Evolutionary conservation across 345 rosid genomes (phyloP).

Genomic region (Laguncularia racemosa): DNA sequence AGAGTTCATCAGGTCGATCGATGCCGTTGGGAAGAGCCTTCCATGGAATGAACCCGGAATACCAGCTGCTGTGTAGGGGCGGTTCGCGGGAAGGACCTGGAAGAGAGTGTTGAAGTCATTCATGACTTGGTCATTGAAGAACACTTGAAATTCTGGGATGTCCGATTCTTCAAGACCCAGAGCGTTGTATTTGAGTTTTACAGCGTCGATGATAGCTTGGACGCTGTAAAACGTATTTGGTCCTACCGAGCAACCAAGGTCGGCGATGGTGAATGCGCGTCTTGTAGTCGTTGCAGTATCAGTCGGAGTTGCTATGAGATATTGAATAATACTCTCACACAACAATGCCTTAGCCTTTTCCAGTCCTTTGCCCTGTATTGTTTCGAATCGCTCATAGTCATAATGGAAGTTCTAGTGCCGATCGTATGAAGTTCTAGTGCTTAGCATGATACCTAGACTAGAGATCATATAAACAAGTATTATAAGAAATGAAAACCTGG

Average conservation of each 20-base stretch:
- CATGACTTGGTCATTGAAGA: conserved; percentile 25
- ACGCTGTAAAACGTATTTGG: conserved; percentile 30
- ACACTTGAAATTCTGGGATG: conserved; percentile 30
- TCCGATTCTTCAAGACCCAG: background rate
- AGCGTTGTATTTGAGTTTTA: conserved; percentile 12
- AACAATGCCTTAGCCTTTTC: no score
- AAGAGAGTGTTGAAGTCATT: conserved; percentile 46
- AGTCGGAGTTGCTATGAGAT: no score
- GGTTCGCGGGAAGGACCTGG: conserved; percentile 17
- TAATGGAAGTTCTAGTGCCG: background rate
- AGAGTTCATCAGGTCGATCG: conserved; percentile 21
- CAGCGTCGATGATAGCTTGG: conserved; percentile 23
- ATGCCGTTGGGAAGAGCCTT: conserved; percentile 19
- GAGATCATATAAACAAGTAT: no score
- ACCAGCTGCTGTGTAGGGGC: conserved; percentile 19
- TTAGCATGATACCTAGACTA: no score
- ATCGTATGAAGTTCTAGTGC: no score
- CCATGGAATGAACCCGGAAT: conserved; percentile 32
- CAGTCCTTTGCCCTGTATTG: no score
- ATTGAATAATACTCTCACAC: no score
- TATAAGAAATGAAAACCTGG: no score
- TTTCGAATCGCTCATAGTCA: no score
- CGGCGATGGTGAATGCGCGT: conserved; percentile 13
- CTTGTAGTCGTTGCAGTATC: background rate
- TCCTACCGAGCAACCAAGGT: conserved; percentile 20